Base-by-base conservation (phyloP, 306 rosid species). In the Casuarina cunninghamiana region DNA sequence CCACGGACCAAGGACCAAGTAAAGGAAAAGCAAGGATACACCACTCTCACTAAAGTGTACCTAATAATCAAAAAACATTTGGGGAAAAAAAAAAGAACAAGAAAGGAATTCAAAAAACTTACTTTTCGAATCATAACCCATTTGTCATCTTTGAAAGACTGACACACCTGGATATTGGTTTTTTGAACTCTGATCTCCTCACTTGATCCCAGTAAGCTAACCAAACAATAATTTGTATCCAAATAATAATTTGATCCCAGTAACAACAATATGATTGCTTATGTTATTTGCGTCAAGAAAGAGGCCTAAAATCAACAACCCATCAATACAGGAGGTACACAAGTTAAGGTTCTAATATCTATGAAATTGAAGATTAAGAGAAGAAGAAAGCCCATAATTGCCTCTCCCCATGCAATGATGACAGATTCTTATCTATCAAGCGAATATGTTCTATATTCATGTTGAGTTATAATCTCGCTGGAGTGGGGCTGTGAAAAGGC, bases 111-210 rank as follows among this genome's bases (percentile, higher is more conserved):
- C 32, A 50, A 70, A 72, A 67, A 19, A 26, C 32, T 26, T 84
- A 93, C 96, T 97, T 71, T 86, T 46, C 82, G 87, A 8, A 86
- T 72, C 44, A 82, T 54, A 79, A 85, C 21, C 97, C 99, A 95
- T 73, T 77, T 83, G 26, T 75, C 87, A 75, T 90, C 85, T 65
- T 81, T 77, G 96, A 92, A 91, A 45, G 84, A 83, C 45, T 89
- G 92, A 16, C 93, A 87, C 16, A 63, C 78, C 83, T 97, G 85
- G 72, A 84, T 80, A 80, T 87, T 50, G 71, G 82, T 81, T 73
- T 78, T 77, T 73, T 77, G 82, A 37, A 86, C 87, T 71, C 67
- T 70, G 39, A 91, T 70, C 85, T 84, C 91, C 75, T 76, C 63
- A 69, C 79, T 78, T 6, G 93, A 89, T 73, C 91, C 89, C 48